Conservation (phyloP, 2,329 filamentous ascomycete genomes). For the Thelonectria olida region DNA sequence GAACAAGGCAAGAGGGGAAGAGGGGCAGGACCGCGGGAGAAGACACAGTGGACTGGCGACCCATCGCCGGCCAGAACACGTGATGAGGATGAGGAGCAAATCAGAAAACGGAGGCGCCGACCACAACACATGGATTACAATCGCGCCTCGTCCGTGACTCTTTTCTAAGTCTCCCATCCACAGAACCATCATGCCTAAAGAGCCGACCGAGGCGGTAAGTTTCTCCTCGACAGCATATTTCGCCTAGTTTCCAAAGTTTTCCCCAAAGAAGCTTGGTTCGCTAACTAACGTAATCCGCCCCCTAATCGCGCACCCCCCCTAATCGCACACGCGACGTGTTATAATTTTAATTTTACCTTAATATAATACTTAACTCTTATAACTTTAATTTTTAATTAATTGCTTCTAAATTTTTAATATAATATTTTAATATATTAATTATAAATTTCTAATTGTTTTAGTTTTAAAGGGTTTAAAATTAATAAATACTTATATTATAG, state of each 20-base stretch:
- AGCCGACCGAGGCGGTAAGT: neutral
- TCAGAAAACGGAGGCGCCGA: neutral
- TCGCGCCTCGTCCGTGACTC: neutral
- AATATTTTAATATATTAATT: too few relatives aligned
- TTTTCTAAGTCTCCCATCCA: conserved; percentile 1
- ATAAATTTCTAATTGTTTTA: too few relatives aligned
- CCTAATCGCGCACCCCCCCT: too few relatives aligned
- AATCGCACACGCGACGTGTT: too few relatives aligned
- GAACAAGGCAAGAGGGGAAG: neutral
- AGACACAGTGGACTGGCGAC: neutral
- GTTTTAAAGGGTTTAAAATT: too few relatives aligned
- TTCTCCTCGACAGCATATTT: neutral
- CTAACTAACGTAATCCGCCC: neutral
- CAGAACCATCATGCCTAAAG: neutral
- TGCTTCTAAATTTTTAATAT: too few relatives aligned
- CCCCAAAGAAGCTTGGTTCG: neutral
- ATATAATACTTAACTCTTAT: too few relatives aligned
- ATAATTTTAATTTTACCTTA: too few relatives aligned
- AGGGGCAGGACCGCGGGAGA: neutral
- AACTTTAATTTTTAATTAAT: too few relatives aligned
- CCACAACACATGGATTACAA: neutral
- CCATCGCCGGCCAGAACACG: neutral
- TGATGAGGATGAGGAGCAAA: conserved; percentile 1
- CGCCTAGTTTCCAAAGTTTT: neutral
- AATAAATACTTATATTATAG: too few relatives aligned